Conservation (phyloP, 345 rosid genomes). For the Moringa oleifera region DNA sequence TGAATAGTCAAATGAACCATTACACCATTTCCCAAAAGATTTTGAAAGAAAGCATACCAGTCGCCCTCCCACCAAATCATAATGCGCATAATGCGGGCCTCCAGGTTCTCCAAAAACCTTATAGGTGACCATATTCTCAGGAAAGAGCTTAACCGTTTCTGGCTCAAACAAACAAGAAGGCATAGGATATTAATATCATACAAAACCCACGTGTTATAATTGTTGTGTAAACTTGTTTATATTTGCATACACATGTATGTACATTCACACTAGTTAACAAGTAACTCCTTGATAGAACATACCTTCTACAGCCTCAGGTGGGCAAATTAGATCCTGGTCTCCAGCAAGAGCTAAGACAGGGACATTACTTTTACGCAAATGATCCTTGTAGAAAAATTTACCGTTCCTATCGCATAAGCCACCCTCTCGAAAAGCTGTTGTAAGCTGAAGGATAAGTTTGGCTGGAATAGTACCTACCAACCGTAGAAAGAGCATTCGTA, state of each 20-base stretch:
- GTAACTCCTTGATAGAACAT: slow-evolving; percentile 10
- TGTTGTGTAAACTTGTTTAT: not conserved
- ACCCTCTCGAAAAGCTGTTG: slow-evolving; percentile 80
- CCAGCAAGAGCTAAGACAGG: slow-evolving; percentile 94
- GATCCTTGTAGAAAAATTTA: slow-evolving; percentile 66
- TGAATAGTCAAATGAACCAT: slow-evolving; percentile 13
- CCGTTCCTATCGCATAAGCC: slow-evolving; percentile 83
- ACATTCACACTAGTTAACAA: not conserved
- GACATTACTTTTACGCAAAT: slow-evolving; percentile 45
- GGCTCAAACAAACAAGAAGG: slow-evolving; percentile 13
- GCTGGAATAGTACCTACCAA: slow-evolving; percentile 84
- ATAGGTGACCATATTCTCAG: slow-evolving; percentile 48
- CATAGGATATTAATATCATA: slow-evolving; percentile 8
- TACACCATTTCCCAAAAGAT: not conserved
- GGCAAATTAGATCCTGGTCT: slow-evolving; percentile 86
- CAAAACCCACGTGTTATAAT: not conserved
- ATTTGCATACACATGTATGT: not conserved
- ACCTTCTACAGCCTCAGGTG: slow-evolving; percentile 92
- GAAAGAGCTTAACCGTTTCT: slow-evolving; percentile 57
- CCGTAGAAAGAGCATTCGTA: not conserved
- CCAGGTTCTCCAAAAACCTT: slow-evolving; percentile 53
- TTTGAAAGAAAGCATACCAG: slow-evolving; percentile 38
- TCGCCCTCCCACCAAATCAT: slow-evolving; percentile 72
- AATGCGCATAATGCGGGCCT: slow-evolving; percentile 74
- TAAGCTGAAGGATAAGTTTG: slow-evolving; percentile 85